Evolutionary conservation across 2,329 filamentous ascomycete genomes (phyloP).

Genomic region (Fusarium sp.): DNA sequence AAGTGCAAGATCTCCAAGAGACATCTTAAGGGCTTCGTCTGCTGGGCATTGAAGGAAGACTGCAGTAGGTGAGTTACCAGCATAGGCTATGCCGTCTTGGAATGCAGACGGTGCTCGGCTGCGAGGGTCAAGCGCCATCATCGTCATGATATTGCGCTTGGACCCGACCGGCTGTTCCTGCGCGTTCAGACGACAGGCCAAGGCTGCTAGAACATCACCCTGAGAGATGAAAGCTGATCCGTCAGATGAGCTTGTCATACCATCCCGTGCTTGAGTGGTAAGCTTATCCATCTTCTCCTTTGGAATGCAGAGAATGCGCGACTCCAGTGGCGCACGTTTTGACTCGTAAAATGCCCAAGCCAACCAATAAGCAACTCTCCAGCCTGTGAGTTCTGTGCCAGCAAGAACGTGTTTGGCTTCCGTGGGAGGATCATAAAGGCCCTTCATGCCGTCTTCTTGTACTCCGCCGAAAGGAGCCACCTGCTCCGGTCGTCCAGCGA

Average conservation of each 20-base stretch:
- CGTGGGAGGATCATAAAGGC: neutral
- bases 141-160: conserved; percentile 2
- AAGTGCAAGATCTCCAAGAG: conserved; percentile 30
- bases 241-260: neutral
- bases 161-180: neutral
- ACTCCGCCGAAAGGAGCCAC: neutral
- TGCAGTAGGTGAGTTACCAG: conserved; percentile 23
- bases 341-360: neutral
- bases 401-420: conserved; percentile 5
- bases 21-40: neutral
- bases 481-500: neutral
- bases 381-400: conserved; percentile 16
- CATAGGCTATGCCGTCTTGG: conserved; percentile 5
- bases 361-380: conserved; percentile 5
- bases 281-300: neutral
- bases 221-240: conserved; percentile 8
- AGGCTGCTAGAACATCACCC: conserved; percentile 13
- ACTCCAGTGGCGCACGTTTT: neutral
- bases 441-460: neutral
- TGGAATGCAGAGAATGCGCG: conserved; percentile 7
- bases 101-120: conserved; percentile 18
- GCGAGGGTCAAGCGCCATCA: conserved; percentile 27
- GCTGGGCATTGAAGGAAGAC: conserved; percentile 15
- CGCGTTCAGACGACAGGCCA: conserved; percentile 9
- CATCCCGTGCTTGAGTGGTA: neutral